phyloP scores from a whole-genome alignment of 768 basidiomycete genomes.

The Tricholoma hemisulphureum region DNA sequence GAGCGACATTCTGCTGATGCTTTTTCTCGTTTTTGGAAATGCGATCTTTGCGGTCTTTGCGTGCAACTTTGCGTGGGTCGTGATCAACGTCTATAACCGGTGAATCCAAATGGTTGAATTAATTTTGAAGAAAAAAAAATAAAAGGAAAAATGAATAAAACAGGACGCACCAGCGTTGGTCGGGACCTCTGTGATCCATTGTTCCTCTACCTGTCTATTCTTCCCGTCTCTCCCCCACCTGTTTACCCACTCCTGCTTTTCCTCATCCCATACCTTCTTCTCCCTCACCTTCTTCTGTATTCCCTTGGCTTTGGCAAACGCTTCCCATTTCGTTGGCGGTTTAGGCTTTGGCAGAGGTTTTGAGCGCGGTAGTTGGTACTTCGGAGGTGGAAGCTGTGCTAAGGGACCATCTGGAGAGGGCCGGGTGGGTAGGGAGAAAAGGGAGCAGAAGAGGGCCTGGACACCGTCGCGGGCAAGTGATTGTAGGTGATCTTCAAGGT shows the following conservation, averaged over 20 bases:
- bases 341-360: slow-evolving; percentile 94
- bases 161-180: slow-evolving; percentile 76
- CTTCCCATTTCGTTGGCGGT: slow-evolving; percentile 94
- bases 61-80: slow-evolving; percentile 76
- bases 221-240: slow-evolving; percentile 89
- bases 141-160: not conserved
- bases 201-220: slow-evolving; percentile 81
- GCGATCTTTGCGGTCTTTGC: slow-evolving; percentile 76
- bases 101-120: not conserved
- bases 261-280: slow-evolving; percentile 90
- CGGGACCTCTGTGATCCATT: slow-evolving; percentile 93
- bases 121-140: not conserved
- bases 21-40: slow-evolving; percentile 85
- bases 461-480: slow-evolving; percentile 77
- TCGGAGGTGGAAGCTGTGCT: slow-evolving; percentile 75
- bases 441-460: slow-evolving; percentile 74
- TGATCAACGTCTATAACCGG: slow-evolving; percentile 61
- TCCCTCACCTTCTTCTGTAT: slow-evolving; percentile 80
- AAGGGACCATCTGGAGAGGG: slow-evolving; percentile 79
- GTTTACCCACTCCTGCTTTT: slow-evolving; percentile 87
- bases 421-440: slow-evolving; percentile 80
- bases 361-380: slow-evolving; percentile 77
- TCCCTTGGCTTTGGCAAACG: slow-evolving; percentile 91
- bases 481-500: slow-evolving; percentile 80
- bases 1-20: slow-evolving; percentile 66